A percentile compares a stretch with the other conserved stretches of the same genome.
Conservation (phyloP, 1,139 yeast genomes). For the Protomyces lactucae-debilis region DNA sequence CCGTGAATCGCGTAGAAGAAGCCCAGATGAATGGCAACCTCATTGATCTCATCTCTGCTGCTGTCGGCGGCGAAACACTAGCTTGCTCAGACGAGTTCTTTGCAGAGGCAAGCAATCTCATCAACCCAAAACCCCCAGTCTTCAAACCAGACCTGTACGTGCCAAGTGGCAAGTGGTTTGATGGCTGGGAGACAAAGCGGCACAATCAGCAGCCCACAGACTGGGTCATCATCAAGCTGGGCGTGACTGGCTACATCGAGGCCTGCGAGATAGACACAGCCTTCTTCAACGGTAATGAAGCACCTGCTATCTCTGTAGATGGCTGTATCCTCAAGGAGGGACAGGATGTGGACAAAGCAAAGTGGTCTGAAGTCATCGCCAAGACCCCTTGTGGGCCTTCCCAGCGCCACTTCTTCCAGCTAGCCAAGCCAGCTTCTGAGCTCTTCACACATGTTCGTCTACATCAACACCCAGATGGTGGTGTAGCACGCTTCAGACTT, state of each 20-base stretch:
- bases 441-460: constrained; percentile 73
- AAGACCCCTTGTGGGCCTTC: constrained; percentile 81
- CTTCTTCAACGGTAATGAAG: constrained; percentile 89
- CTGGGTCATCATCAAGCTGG: constrained; percentile 76
- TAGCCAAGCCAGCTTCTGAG: constrained; percentile 51
- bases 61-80: constrained; percentile 70
- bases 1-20: constrained; percentile 12
- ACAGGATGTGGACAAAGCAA: constrained; percentile 37
- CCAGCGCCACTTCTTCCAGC: constrained; percentile 73
- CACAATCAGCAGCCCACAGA: constrained; percentile 81
- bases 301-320: constrained; percentile 82
- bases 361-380: constrained; percentile 68
- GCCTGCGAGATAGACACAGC: constrained; percentile 92
- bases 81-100: constrained; percentile 85
- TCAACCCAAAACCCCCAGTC: constrained; percentile 72
- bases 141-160: constrained; percentile 39
- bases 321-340: constrained; percentile 48
- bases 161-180: constrained; percentile 30
- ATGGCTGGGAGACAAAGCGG: constrained; percentile 83
- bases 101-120: constrained; percentile 85
- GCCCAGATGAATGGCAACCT: constrained; percentile 4
- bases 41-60: constrained; percentile 70
- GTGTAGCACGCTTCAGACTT: constrained; percentile 86
- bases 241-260: constrained; percentile 73
- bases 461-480: constrained; percentile 95